Conservation (phyloP, 768 basidiomycete genomes). For the Coprinopsis strossmayeri region DNA sequence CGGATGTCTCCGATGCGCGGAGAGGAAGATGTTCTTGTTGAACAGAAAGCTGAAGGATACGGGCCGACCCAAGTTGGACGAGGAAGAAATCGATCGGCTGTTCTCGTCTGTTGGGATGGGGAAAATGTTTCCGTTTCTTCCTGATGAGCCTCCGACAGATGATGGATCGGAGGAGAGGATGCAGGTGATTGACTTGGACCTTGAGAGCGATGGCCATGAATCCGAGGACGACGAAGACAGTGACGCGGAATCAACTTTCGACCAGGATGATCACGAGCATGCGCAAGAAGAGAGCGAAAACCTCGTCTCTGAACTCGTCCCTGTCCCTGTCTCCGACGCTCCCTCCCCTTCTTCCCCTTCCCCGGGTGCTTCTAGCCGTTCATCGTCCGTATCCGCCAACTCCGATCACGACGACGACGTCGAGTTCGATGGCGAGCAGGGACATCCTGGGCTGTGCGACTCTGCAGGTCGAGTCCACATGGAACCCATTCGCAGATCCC, state of each 20-base stretch:
- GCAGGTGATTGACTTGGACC: too few species aligned
- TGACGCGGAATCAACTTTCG: conserved; percentile 12
- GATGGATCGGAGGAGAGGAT: too few species aligned
- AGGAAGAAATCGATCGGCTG: conserved; percentile 6
- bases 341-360: not conserved
- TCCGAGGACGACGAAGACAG: conserved; percentile 14
- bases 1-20: conserved; percentile 9
- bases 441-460: not conserved
- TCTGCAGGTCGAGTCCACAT: not conserved
- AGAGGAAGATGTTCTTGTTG: conserved; percentile 1
- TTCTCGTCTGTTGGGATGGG: conserved; percentile 12
- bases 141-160: too few species aligned
- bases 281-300: not conserved
- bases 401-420: not conserved
- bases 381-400: not conserved
- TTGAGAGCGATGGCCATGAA: too few species aligned
- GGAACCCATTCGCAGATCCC: not conserved
- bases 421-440: not conserved
- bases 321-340: too few species aligned
- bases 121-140: conserved; percentile 7
- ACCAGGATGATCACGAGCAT: conserved; percentile 10
- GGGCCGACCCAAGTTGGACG: conserved; percentile 9
- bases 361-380: not conserved
- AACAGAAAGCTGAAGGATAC: conserved; percentile 5
- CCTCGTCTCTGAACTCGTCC: not conserved